A percentile compares a stretch with the other conserved stretches of the same genome.
Evolutionary conservation across 2,329 filamentous ascomycete genomes (phyloP).

Genomic region (Ophiocordyceps polyrhachis-furcata): DNA sequence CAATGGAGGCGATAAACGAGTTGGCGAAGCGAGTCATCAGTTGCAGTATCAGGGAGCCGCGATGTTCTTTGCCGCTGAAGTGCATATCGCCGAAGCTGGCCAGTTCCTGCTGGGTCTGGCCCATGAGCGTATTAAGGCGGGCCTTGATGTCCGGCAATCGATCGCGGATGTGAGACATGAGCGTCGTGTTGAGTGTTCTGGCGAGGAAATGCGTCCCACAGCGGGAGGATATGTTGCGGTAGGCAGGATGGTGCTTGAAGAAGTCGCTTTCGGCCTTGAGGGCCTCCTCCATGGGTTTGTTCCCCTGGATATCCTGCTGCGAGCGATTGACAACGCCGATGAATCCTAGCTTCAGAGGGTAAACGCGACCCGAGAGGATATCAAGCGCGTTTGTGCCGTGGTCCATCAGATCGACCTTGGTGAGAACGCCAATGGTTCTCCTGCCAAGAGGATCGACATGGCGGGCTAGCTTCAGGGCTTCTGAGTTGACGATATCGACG

Average conservation of each 20-base stretch:
- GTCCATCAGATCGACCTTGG: conserved; percentile 96
- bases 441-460: conserved; percentile 92
- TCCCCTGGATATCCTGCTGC: conserved; percentile 92
- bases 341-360: conserved; percentile 90
- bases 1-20: conserved; percentile 95
- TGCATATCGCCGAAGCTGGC: conserved; percentile 96
- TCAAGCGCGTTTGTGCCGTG: conserved; percentile 96
- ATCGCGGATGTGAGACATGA: conserved; percentile 94
- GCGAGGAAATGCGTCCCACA: conserved; percentile 91
- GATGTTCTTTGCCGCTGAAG: conserved; percentile 92
- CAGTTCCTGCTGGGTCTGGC: conserved; percentile 96
- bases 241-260: conserved; percentile 92
- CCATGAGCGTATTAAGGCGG: conserved; percentile 92
- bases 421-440: conserved; percentile 90
- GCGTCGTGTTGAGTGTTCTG: conserved; percentile 82
- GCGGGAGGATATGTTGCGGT: conserved; percentile 83
- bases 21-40: conserved; percentile 97
- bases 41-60: conserved; percentile 85
- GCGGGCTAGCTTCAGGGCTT: conserved; percentile 86
- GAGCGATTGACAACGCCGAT: conserved; percentile 97
- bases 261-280: conserved; percentile 82
- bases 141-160: conserved; percentile 95
- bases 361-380: conserved; percentile 91
- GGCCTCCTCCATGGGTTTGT: conserved; percentile 86
- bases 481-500: conserved; percentile 95